Evolutionary conservation across 305 asterid genomes (phyloP).

Genomic region (Withania somnifera): DNA sequence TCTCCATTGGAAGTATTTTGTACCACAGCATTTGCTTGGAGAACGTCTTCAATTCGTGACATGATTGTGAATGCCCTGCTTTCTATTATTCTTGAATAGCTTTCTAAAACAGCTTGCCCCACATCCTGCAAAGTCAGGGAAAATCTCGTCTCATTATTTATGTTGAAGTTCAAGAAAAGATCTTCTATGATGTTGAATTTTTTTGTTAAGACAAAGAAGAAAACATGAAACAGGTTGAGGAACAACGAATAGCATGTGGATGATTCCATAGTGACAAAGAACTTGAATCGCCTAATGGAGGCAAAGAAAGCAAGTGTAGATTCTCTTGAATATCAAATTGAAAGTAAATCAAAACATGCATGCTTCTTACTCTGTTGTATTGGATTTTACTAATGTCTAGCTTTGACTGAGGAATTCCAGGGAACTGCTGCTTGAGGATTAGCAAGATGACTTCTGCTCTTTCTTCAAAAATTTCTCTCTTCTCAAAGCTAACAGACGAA

Average conservation of each 20-base stretch:
- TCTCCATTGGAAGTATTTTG: conserved; percentile 16
- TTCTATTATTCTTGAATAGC: conserved; percentile 90
- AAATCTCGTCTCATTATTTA: background rate
- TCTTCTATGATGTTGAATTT: background rate
- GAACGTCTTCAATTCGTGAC: conserved; percentile 75
- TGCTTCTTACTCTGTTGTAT: conserved; percentile 42
- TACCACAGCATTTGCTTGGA: conserved; percentile 43
- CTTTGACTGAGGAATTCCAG: conserved; percentile 75
- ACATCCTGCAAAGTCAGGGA: conserved; percentile 51
- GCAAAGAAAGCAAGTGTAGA: background rate
- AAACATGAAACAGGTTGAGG: background rate
- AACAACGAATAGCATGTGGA: background rate
- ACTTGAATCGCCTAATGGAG: background rate
- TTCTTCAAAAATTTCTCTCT: conserved; percentile 72
- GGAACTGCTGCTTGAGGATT: conserved; percentile 64
- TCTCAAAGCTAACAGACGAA: conserved; percentile 69
- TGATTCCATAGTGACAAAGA: background rate
- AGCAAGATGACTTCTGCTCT: conserved; percentile 68
- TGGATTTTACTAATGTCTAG: conserved; percentile 89
- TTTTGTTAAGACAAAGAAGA: background rate
- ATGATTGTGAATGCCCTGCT: conserved; percentile 71
- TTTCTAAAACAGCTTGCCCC: conserved; percentile 82
- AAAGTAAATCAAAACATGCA: background rate
- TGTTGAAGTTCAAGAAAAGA: background rate
- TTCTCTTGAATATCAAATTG: background rate